Evolutionary conservation across 1,139 yeast genomes (phyloP), one percentile per base, ranked within the genome.

Genomic region (Chernovozyma sophiae-reginae): DNA sequence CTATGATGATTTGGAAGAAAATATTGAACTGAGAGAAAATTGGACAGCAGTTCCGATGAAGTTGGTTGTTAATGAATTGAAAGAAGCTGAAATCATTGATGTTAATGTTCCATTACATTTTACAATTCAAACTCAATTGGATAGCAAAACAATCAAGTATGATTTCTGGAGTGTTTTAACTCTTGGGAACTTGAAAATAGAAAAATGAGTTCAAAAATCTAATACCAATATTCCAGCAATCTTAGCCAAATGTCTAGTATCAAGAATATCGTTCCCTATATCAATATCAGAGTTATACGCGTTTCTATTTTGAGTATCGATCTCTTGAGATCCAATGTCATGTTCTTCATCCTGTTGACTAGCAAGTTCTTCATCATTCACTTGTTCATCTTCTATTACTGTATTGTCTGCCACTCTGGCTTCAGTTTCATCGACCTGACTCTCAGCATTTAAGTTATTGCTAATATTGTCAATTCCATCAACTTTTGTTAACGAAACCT

Each of bases 151-250:
- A 24, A 5, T 66, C 17, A 48, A 55, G 13, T 57, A 47, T 40
- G 66, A 69, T 4, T 63, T 49, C 36, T 68, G 73, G 73, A 53
- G 48, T 27, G 42, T 66, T 3, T 42, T 58, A 12, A 46, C 53
- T n/a, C 34, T 62, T 23, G 29, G 29, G 11, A 12, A 26, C 8
- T 6, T 11, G 12, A 11, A 26, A 26, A 16, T 26, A 6, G 12
- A 12, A 13, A 16, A 20, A 20, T 6, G 10, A 20, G 10, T 15
- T 41, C 40, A 78, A 48, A 78, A 79, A 48, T 79, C 85, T 42
- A 79, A 49, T n/a, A 76, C 65, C 32, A 79, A 56, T 18, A 77
- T 57, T 2, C 83, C 84, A 2, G 81, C 77, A 12, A 77, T 60
- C 24, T 71, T 72, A 11, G 72, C 66, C 34, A 79, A 50, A 52